These are phyloP conservation scores for Phellopilus nigrolimitatus DNA, from an alignment of 1,284 basidiomycete genomes.

Conservation along the genomic window DNA sequence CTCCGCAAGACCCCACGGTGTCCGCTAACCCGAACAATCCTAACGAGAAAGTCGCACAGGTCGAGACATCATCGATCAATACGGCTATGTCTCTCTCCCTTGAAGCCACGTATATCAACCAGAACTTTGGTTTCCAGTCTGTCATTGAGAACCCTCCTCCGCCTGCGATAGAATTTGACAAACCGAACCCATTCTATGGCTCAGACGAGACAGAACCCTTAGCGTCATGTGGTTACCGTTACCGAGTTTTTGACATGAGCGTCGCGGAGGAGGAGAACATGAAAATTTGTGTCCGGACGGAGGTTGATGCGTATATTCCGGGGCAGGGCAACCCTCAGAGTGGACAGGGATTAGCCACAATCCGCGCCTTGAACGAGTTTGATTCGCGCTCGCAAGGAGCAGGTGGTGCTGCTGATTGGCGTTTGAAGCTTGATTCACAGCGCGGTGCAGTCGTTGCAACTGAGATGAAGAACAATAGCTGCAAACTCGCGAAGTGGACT, in stretches of 20 bases:
- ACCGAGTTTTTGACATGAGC: slow-evolving; percentile 93
- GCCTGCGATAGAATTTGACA: slow-evolving; percentile 64
- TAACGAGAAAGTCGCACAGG: slow-evolving; percentile 53
- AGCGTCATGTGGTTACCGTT: slow-evolving; percentile 94
- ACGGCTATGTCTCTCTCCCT: slow-evolving; percentile 90
- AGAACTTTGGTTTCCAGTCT: slow-evolving; percentile 97
- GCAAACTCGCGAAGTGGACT: slow-evolving; percentile 97
- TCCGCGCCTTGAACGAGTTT: slow-evolving; percentile 97
- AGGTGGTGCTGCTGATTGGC: slow-evolving; percentile 95
- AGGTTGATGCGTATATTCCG: slow-evolving; percentile 87
- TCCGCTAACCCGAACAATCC: slow-evolving; percentile 76
- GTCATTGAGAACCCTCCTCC: slow-evolving; percentile 72
- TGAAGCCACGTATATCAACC: slow-evolving; percentile 99
- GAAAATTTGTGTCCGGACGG: slow-evolving; percentile 90
- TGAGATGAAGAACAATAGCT: slow-evolving; percentile 99
- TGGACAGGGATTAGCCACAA: slow-evolving; percentile 82
- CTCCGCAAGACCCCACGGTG: slow-evolving; percentile 76
- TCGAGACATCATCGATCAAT: slow-evolving; percentile 81
- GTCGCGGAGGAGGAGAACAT: slow-evolving; percentile 88
- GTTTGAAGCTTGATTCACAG: slow-evolving; percentile 92
- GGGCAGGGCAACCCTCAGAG: slow-evolving; percentile 61
- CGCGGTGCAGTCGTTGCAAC: slow-evolving; percentile 97
- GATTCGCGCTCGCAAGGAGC: slow-evolving; percentile 89
- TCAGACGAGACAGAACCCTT: slow-evolving; percentile 92
- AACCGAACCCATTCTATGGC: slow-evolving; percentile 95